Evolutionary conservation across 2,329 filamentous ascomycete species (phyloP).

Genomic region (Exophiala bonariae): DNA sequence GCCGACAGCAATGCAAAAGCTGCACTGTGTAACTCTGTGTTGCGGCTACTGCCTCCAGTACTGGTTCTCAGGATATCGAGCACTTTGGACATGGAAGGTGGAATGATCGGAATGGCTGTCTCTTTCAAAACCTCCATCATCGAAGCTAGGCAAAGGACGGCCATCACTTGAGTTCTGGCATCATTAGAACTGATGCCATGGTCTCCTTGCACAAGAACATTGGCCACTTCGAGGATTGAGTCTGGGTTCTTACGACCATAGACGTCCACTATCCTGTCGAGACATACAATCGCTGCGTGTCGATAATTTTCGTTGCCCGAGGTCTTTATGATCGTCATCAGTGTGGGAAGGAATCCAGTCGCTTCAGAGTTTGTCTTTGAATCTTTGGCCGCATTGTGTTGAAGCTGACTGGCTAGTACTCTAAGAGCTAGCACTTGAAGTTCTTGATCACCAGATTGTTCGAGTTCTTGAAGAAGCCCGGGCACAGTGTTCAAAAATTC

Average conservation of each 20-base stretch:
- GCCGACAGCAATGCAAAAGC: conserved; percentile 77
- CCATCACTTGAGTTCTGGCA: conserved; percentile 21
- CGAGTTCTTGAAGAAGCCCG: conserved; percentile 65
- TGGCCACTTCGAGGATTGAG: conserved; percentile 71
- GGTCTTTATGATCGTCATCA: conserved; percentile 73
- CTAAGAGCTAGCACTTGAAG: conserved; percentile 77
- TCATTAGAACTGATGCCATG: conserved; percentile 31
- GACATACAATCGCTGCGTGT: conserved; percentile 81
- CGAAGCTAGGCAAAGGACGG: conserved; percentile 81
- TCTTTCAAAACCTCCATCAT: conserved; percentile 86
- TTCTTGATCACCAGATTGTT: conserved; percentile 65
- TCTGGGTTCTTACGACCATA: conserved; percentile 90
- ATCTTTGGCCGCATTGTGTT: conserved; percentile 70
- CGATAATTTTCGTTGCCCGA: conserved; percentile 74
- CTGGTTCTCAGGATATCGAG: conserved; percentile 70
- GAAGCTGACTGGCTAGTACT: conserved; percentile 77
- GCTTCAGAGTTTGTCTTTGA: conserved; percentile 30
- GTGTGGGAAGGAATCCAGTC: conserved; percentile 69
- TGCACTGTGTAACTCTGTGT: conserved; percentile 74
- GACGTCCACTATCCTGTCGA: conserved; percentile 90
- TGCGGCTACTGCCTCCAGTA: conserved; percentile 41
- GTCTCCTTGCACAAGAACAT: conserved; percentile 67
- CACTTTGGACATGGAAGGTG: conserved; percentile 70
- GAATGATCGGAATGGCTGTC: conserved; percentile 79
- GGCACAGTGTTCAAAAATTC: conserved; percentile 91